Base-by-base conservation (phyloP, 352 stramenopile genomes). In the Elongisporangium prolatum region DNA sequence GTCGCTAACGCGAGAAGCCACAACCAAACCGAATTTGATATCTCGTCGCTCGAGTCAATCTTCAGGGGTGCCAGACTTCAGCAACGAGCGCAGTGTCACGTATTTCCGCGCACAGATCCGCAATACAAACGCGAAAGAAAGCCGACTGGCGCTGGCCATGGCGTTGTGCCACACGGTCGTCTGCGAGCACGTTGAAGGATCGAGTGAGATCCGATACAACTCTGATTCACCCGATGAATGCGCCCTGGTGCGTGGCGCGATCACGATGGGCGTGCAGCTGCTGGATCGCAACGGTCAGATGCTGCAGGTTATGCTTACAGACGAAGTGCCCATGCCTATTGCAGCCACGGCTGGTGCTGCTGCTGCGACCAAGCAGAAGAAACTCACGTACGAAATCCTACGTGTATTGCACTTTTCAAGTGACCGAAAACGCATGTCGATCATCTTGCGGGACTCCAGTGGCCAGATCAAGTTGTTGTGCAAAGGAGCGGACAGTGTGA, bases 181-280 rank as follows among this genome's bases (percentile, higher is more conserved):
- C 5, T 88, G 80, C 17, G 77, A 90, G 60, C 72, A 44, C 18
- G 8, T 22, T 17, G 54, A 25, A 60, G 70, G 68, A 37, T 70
- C 72, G 8, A 40, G 5, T 1, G 28, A 40, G 4, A 62, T 94
- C 14, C 63, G 64, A 14, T 97, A 97, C 66, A 95, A 96, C 58
- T 93, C 93, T 3, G 89, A 96, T 56, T 97, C 88, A 7, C 94
- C 94, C 0, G 94, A 98, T 60, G 94, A 98, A 61, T 88, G 88
- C 37, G 94, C 94, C 7, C 73, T 98, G 0, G 93, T 98, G 0
- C 67, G 84, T 17, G 91, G 85, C 2, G 91, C 86, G 0, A 71
- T 77, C 24, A 51, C 63, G 2, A 88, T 97, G 66, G 93, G 93
- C 0, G 67, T 97, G 2, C 78, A 84, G 18, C 79, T 98, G 17